phyloP scores from a whole-genome alignment of 1,284 basidiomycete species.

The Neonothopanus nambi region DNA sequence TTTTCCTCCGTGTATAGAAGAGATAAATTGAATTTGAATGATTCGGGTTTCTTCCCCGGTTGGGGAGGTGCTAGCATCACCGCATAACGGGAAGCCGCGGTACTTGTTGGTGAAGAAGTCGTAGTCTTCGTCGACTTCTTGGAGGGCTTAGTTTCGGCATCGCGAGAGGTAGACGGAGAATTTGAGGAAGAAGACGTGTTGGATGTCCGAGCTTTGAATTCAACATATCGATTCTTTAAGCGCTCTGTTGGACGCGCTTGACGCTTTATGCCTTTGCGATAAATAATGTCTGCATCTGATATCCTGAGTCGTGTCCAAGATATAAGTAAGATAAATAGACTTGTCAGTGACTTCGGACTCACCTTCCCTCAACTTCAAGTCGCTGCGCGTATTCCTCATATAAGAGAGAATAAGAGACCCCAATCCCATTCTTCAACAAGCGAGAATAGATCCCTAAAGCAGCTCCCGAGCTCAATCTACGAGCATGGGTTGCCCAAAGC shows the following conservation, averaged over 20 bases:
- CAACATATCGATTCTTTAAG: slow-evolving; percentile 80
- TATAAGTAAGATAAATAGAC: not conserved
- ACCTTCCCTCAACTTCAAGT: slow-evolving; percentile 75
- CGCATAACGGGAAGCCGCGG: slow-evolving; percentile 56
- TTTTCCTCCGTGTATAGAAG: slow-evolving; percentile 68
- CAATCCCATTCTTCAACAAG: slow-evolving; percentile 78
- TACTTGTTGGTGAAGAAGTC: slow-evolving; percentile 33
- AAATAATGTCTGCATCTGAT: slow-evolving; percentile 82
- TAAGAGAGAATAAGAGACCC: slow-evolving; percentile 72
- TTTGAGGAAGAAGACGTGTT: slow-evolving; percentile 37
- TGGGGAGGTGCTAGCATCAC: slow-evolving; percentile 65
- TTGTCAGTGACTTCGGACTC: slow-evolving; percentile 28
- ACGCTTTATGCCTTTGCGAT: slow-evolving; percentile 81
- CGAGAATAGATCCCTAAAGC: slow-evolving; percentile 73
- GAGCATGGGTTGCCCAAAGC: slow-evolving; percentile 84
- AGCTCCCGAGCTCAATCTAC: slow-evolving; percentile 54
- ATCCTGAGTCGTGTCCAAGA: slow-evolving; percentile 44
- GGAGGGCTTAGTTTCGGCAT: slow-evolving; percentile 40
- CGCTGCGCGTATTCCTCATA: slow-evolving; percentile 87
- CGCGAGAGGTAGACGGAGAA: slow-evolving; percentile 44
- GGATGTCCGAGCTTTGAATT: slow-evolving; percentile 50
- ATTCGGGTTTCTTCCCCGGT: slow-evolving; percentile 71
- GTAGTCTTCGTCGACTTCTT: slow-evolving; percentile 24
- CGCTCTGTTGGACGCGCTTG: slow-evolving; percentile 83
- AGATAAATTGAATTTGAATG: slow-evolving; percentile 62